Evolutionary conservation across 805 yeast genomes (phyloP).

Genomic region (Kodamaea restingae): DNA sequence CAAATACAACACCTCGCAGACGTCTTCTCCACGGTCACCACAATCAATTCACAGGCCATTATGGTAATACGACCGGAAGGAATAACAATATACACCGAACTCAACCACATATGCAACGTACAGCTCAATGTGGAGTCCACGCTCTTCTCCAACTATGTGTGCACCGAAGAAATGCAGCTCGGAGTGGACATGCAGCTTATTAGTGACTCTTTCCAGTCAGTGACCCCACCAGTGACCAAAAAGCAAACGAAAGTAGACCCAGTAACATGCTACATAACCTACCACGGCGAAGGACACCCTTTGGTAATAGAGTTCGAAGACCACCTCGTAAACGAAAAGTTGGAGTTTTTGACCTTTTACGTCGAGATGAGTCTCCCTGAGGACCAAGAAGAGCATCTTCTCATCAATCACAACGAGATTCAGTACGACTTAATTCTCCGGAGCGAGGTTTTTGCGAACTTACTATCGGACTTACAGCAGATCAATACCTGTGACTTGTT

Average conservation of each 20-base stretch:
- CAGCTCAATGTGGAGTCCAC: constrained; percentile 35
- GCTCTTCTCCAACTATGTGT: constrained; percentile 29
- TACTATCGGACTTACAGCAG: constrained; percentile 34
- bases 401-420: constrained; percentile 28
- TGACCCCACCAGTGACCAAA: constrained; percentile 10
- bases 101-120: constrained; percentile 34
- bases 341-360: constrained; percentile 39
- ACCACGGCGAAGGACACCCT: constrained; percentile 38
- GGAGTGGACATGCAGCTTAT: constrained; percentile 37
- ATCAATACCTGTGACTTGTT: constrained; percentile 35
- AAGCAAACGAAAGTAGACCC: constrained; percentile 11
- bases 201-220: constrained; percentile 33
- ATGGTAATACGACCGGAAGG: constrained; percentile 32
- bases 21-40: constrained; percentile 27
- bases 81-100: constrained; percentile 30
- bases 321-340: constrained; percentile 34
- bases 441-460: constrained; percentile 34
- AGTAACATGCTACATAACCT: constrained; percentile 33
- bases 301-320: constrained; percentile 41
- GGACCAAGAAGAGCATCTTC: constrained; percentile 16
- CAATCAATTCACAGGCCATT: constrained; percentile 32
- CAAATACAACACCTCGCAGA: constrained; percentile 39
- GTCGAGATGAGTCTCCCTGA: constrained; percentile 22
- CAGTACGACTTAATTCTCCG: constrained; percentile 35
- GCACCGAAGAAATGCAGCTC: constrained; percentile 18